phyloP scores from a whole-genome alignment of 2,329 filamentous ascomycete species.

The Coniella vitis region DNA sequence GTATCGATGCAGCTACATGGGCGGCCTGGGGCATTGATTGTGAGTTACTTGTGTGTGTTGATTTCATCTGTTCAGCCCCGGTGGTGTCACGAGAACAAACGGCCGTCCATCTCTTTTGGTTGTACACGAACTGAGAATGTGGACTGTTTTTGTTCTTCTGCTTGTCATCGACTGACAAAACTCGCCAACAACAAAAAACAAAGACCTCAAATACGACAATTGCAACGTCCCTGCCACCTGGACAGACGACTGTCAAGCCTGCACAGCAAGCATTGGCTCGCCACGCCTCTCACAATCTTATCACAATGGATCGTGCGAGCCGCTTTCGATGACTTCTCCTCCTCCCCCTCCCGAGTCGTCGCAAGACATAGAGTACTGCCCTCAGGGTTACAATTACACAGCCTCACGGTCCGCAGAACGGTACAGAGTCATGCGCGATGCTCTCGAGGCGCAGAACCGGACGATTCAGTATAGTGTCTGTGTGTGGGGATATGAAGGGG shows the following conservation, averaged over 20 bases:
- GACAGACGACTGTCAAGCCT: slow-evolving; percentile 2
- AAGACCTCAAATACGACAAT: slow-evolving; percentile 12
- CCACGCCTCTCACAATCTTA: not conserved
- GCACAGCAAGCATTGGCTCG: not conserved
- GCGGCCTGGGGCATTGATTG: slow-evolving; percentile 10
- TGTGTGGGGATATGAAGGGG: slow-evolving; percentile 38
- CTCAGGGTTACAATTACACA: slow-evolving; percentile 39
- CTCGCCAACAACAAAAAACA: not conserved
- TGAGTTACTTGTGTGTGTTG: not conserved
- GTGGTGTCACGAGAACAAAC: too few species aligned
- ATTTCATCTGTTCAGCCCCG: not conserved
- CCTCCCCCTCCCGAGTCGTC: too few species aligned
- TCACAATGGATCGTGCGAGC: not conserved
- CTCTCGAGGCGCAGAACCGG: slow-evolving; percentile 29
- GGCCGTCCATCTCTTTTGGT: too few species aligned
- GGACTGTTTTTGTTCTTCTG: too few species aligned
- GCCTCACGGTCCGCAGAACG: slow-evolving; percentile 35
- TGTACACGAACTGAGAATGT: too few species aligned
- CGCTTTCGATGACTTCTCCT: too few species aligned
- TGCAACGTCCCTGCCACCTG: slow-evolving; percentile 3
- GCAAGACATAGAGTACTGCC: slow-evolving; percentile 12
- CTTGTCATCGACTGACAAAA: too few species aligned
- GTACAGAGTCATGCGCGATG: slow-evolving; percentile 38
- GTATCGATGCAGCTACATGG: slow-evolving; percentile 3
- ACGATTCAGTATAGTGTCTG: slow-evolving; percentile 40